Percentiles rank a stretch among this genome's conserved stretches.
phyloP scores from a whole-genome alignment of 768 basidiomycete species.

The Termitomyces sp. region DNA sequence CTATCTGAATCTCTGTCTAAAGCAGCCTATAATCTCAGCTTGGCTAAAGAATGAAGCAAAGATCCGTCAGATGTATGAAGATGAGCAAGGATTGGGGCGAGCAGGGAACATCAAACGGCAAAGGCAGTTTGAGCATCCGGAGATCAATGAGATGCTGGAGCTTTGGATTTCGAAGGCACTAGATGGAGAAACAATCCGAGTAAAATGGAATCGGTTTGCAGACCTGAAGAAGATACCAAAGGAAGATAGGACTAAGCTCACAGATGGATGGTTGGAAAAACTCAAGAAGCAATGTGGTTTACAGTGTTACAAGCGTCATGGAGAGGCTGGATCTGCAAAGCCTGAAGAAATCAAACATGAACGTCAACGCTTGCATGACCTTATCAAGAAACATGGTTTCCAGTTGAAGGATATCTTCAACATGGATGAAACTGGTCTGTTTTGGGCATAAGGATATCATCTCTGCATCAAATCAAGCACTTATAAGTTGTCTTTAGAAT shows the following conservation, averaged over 20 bases:
- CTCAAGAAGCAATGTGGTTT: conserved; percentile 23
- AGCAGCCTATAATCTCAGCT: conserved; percentile 2
- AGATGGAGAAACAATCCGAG: too few species aligned
- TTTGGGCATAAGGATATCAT: not conserved
- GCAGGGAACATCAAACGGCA: not conserved
- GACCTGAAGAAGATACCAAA: conserved; percentile 19
- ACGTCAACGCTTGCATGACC: conserved; percentile 16
- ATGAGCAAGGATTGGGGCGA: not conserved
- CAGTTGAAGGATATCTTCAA: too few species aligned
- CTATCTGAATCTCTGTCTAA: conserved; percentile 3
- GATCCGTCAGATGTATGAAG: not conserved
- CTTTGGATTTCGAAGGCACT: conserved; percentile 18
- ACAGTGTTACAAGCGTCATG: conserved; percentile 23
- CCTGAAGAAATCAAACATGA: conserved; percentile 20
- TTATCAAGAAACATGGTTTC: conserved; percentile 12
- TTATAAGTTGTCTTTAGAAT: not conserved
- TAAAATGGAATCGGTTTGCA: too few species aligned
- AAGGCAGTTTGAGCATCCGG: conserved; percentile 1
- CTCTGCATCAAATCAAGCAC: not conserved
- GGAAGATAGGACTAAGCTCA: conserved; percentile 27
- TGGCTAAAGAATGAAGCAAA: conserved; percentile 3
- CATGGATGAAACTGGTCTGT: too few species aligned
- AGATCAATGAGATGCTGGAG: conserved; percentile 4
- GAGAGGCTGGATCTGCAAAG: conserved; percentile 27
- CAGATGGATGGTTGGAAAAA: conserved; percentile 27